Conservation (phyloP, 805 yeast genomes). For the Metschnikowia proteae region DNA sequence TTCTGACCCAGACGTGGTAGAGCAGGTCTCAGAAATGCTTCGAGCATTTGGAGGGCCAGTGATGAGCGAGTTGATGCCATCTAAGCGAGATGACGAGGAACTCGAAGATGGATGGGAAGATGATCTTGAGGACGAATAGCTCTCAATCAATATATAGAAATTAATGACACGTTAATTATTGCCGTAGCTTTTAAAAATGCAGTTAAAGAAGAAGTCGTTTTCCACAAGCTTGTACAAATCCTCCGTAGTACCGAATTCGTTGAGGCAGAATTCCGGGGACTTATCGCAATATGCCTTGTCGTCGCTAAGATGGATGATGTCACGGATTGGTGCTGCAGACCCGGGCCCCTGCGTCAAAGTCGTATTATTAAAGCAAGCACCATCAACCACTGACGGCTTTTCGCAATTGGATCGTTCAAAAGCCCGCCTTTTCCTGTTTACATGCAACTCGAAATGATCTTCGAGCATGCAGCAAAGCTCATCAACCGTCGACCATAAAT, state of each 20-base stretch:
- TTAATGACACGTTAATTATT: constrained; percentile 9
- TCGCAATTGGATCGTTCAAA: background rate
- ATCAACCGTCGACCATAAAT: constrained; percentile 28
- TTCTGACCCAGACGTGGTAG: constrained; percentile 55
- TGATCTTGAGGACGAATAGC: constrained; percentile 40
- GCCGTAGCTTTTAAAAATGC: background rate
- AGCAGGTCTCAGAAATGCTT: constrained; percentile 50
- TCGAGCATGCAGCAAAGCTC: constrained; percentile 22
- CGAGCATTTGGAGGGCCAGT: constrained; percentile 59
- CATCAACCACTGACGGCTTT: constrained; percentile 1
- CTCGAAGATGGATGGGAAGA: constrained; percentile 50
- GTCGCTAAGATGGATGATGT: constrained; percentile 8
- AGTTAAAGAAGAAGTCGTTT: constrained; percentile 5
- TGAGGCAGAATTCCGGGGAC: background rate
- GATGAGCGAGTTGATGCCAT: constrained; percentile 42
- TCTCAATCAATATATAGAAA: constrained; percentile 15
- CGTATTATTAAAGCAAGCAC: background rate
- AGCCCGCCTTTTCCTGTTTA: constrained; percentile 13
- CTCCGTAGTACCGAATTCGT: background rate
- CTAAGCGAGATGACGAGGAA: constrained; percentile 21
- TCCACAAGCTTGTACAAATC: constrained; percentile 5
- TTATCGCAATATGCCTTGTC: background rate
- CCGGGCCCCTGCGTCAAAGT: background rate
- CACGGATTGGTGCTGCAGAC: constrained; percentile 8
- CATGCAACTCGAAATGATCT: constrained; percentile 13